phyloP scores from a whole-genome alignment of 164 flowering plant genomes.

The Tetrastigma voinierianum region DNA sequence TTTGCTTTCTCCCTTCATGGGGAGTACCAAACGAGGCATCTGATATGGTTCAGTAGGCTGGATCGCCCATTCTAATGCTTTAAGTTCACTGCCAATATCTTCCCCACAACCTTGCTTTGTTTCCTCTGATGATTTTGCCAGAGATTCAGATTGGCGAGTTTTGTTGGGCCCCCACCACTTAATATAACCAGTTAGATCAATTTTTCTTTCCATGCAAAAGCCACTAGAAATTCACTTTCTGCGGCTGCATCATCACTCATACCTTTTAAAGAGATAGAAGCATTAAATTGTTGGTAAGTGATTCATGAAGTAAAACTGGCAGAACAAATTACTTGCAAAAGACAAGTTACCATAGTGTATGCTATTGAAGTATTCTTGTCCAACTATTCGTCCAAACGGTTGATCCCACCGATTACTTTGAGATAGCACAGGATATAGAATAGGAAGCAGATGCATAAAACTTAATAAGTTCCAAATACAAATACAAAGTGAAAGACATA shows the following conservation, averaged over 20 bases:
- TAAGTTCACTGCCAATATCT: constrained; percentile 67
- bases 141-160: constrained; percentile 47
- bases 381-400: constrained; percentile 62
- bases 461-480: too few species aligned
- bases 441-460: not conserved
- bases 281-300: constrained; percentile 3
- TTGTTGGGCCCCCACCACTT: constrained; percentile 92
- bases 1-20: constrained; percentile 33
- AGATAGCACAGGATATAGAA: constrained; percentile 22
- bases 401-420: constrained; percentile 76
- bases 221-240: constrained; percentile 65
- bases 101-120: constrained; percentile 48
- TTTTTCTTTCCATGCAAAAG: constrained; percentile 71
- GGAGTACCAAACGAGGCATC: constrained; percentile 71
- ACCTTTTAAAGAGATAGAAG: constrained; percentile 22
- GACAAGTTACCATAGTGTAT: constrained; percentile 45
- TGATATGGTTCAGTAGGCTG: constrained; percentile 88
- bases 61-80: constrained; percentile 46
- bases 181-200: constrained; percentile 79
- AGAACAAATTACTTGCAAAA: not conserved
- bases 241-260: constrained; percentile 63
- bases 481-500: too few species aligned
- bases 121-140: constrained; percentile 52
- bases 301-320: not conserved
- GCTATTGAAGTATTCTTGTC: constrained; percentile 60